Percentiles rank a stretch among this genome's conserved stretches.
Evolutionary conservation across 176 grass and related monocot genomes (phyloP).

Genomic region (Cymbopogon citratus): DNA sequence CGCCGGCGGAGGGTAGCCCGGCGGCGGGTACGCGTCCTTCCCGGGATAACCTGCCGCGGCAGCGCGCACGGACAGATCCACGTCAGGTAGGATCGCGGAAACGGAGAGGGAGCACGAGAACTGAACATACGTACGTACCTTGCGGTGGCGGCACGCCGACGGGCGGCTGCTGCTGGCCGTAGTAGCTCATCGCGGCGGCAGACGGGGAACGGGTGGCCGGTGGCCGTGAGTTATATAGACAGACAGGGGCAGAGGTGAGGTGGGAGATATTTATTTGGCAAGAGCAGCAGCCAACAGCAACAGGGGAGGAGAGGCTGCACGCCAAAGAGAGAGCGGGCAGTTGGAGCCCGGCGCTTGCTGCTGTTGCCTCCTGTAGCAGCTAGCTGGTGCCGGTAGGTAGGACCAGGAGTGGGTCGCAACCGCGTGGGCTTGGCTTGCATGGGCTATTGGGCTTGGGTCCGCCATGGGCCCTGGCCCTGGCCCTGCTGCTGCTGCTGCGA

Average conservation of each 20-base stretch:
- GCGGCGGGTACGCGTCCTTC: slow-evolving; percentile 57
- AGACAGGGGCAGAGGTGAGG: background rate
- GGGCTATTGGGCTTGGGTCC: too few species aligned
- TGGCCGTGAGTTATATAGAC: background rate
- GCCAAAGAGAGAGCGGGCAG: background rate
- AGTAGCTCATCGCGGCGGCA: slow-evolving; percentile 57
- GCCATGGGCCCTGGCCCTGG: background rate
- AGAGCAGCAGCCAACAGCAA: too few species aligned
- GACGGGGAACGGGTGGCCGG: background rate
- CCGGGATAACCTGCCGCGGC: slow-evolving; percentile 38
- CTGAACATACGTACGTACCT: slow-evolving; percentile 1
- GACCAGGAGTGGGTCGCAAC: background rate
- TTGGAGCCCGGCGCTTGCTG: too few species aligned
- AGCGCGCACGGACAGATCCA: background rate
- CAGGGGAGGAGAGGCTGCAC: too few species aligned
- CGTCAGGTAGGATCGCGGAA: background rate
- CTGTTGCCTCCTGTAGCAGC: too few species aligned
- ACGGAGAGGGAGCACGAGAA: background rate
- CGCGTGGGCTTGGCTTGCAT: background rate
- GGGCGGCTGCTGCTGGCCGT: slow-evolving; percentile 52
- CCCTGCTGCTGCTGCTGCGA: background rate
- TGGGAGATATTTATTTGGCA: background rate
- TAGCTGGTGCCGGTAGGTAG: too few species aligned
- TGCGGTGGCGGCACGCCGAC: slow-evolving; percentile 65
- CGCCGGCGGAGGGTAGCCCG: slow-evolving; percentile 37